A percentile compares a stretch with the other conserved stretches of the same genome.
Conservation (phyloP, 306 rosid species). For the Prunus padus region DNA sequence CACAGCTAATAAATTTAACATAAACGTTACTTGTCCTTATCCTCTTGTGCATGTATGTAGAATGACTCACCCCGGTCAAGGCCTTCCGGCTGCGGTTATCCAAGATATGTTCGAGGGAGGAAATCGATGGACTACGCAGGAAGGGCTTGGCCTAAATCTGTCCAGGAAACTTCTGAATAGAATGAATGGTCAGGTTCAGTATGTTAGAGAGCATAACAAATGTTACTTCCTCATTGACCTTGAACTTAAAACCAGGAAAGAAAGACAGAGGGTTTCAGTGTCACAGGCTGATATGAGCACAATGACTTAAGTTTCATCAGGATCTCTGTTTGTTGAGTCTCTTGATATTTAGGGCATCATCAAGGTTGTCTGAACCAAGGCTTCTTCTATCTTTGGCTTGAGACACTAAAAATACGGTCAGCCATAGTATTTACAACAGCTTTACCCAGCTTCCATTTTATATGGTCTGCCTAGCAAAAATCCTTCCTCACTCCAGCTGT, state of each 20-base stretch:
- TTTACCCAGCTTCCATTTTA: background rate
- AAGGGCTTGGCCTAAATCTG: slow-evolving; percentile 65
- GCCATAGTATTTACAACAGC: too few relatives aligned
- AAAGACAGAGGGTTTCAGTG: slow-evolving; percentile 22
- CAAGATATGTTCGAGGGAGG: slow-evolving; percentile 64
- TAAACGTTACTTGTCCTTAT: background rate
- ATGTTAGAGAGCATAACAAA: slow-evolving; percentile 55
- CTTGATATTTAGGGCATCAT: background rate
- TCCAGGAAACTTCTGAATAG: slow-evolving; percentile 66
- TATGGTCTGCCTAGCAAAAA: background rate
- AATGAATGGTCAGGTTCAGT: slow-evolving; percentile 66
- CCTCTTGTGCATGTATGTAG: slow-evolving; percentile 44
- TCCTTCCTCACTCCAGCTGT: background rate
- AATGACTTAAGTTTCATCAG: slow-evolving; percentile 9
- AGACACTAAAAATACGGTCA: background rate
- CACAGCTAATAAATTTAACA: background rate
- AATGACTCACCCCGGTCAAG: slow-evolving; percentile 71
- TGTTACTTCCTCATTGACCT: slow-evolving; percentile 68
- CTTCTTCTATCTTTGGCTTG: background rate
- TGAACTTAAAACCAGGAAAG: slow-evolving; percentile 47
- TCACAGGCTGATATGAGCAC: slow-evolving; percentile 30
- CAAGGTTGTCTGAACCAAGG: background rate
- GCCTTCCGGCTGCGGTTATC: slow-evolving; percentile 55
- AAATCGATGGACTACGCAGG: slow-evolving; percentile 56
- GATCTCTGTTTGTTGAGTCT: background rate